Evolutionary conservation across 805 yeast species (phyloP).

Genomic region (Metschnikowia koreensis): DNA sequence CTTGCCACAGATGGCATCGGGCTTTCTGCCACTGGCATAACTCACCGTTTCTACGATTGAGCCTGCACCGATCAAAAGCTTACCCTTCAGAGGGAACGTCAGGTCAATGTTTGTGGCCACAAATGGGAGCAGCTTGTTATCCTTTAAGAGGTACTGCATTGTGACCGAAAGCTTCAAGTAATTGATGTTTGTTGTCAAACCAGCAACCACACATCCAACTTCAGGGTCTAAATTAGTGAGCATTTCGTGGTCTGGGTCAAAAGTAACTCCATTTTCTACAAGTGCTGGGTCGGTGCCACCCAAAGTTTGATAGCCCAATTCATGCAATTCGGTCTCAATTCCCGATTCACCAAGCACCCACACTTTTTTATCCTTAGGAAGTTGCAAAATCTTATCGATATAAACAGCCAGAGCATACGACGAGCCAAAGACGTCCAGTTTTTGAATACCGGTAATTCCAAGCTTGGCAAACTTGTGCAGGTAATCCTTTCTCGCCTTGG

Average conservation of each 20-base stretch:
- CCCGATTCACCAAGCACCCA: slow-evolving; percentile 92
- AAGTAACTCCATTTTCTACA: slow-evolving; percentile 42
- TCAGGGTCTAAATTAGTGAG: slow-evolving; percentile 59
- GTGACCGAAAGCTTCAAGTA: slow-evolving; percentile 81
- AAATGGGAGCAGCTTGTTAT: slow-evolving; percentile 59
- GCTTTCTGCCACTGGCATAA: slow-evolving; percentile 73
- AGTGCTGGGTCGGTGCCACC: slow-evolving; percentile 82
- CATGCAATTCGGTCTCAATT: slow-evolving; percentile 71
- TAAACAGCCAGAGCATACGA: slow-evolving; percentile 91
- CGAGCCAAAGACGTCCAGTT: slow-evolving; percentile 83
- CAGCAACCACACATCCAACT: slow-evolving; percentile 89
- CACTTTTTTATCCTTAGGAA: slow-evolving; percentile 74
- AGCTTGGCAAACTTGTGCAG: slow-evolving; percentile 65
- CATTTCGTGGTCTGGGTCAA: slow-evolving; percentile 55
- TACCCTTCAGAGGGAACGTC: slow-evolving; percentile 87
- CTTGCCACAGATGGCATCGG: slow-evolving; percentile 84
- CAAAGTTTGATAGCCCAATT: slow-evolving; percentile 68
- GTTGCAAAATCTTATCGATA: slow-evolving; percentile 67
- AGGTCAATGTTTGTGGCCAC: slow-evolving; percentile 94
- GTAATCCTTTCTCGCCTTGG: slow-evolving; percentile 81
- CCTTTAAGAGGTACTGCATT: slow-evolving; percentile 70
- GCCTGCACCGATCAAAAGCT: slow-evolving; percentile 92
- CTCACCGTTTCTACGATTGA: slow-evolving; percentile 78
- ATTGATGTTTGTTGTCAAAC: slow-evolving; percentile 73
- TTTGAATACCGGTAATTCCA: slow-evolving; percentile 47